Evolutionary conservation across 1,139 yeast genomes (phyloP), one percentile per base, ranked within the genome.

Genomic region (Geotrichum cucujoidarum): DNA sequence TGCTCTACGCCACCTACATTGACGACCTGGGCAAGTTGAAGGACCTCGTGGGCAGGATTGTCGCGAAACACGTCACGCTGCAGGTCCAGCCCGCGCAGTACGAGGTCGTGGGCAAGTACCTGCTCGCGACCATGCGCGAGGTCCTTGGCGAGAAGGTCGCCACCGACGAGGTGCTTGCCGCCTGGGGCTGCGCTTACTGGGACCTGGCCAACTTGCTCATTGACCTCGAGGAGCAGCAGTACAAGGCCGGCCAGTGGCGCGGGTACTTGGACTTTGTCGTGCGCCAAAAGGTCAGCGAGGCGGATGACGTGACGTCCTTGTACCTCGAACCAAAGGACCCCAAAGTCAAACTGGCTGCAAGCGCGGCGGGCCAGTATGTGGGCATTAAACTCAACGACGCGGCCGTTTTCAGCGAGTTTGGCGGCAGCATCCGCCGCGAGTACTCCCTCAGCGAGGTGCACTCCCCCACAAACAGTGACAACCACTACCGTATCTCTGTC

Each of bases 111-210:
- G 89, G 88, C 30, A 61, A 65, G 38, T 72, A 75, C 56, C 66
- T 83, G 31, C 62, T 82, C 40, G 69, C 67, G 25, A 78, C 87
- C 18, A 74, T 83, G 67, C 62, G 66, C 44, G 74, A 74, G 50
- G 72, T 79, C 41, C 67, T 82, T 37, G 88, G 88, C 10, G 75
- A 72, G 30, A n/a, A n/a, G n/a, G 70, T 72, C 24, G 86, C 85
- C 20, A 78, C 79, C 20, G 72, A 71, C 1, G 79, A 72, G 35
- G 77, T 83, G 52, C 60, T 81, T 45, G 71, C 66, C 30, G 86
- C 87, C n/a, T 82, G 88, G 87, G 70, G 71, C 22, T 74, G 69
- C 41, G 88, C 89, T 1, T 83, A 82, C 62, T 76, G 75, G 35
- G 79, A 76, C 53, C 71, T 83, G 53, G 89, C 89, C 3, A 73